These are phyloP conservation scores for Styphnolobium japonicum DNA, from an alignment of 306 rosid species.

Conservation along the genomic window DNA sequence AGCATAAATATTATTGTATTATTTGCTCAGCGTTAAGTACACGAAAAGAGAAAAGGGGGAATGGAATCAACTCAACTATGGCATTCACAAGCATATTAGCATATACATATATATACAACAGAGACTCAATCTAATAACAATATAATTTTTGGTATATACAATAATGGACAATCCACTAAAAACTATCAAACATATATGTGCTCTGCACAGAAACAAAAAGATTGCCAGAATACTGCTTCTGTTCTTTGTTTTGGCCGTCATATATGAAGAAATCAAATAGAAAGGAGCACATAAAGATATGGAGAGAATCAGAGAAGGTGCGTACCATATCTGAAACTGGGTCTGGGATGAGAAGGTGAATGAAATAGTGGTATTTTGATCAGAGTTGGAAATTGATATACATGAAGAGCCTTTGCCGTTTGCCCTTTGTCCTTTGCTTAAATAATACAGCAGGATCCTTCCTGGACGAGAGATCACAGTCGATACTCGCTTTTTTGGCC, in stretches of 20 bases:
- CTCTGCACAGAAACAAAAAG: no score
- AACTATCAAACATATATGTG: background rate
- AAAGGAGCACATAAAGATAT: background rate
- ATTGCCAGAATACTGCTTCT: background rate
- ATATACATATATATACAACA: background rate
- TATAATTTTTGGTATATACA: no score
- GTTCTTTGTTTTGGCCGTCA: background rate
- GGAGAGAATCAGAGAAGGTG: background rate
- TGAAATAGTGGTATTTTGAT: background rate
- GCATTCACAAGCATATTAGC: background rate
- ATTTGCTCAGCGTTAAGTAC: background rate
- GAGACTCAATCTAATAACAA: no score
- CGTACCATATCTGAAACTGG: background rate
- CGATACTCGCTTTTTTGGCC: background rate
- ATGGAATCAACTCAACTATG: background rate
- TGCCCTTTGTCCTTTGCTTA: background rate
- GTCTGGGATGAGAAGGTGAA: background rate
- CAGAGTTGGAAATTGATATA: background rate
- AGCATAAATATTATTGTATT: background rate
- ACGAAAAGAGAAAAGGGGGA: background rate
- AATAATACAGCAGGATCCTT: background rate
- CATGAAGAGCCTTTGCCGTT: background rate
- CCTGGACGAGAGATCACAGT: background rate
- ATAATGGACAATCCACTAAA: background rate
- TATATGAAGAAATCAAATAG: background rate